Conservation (phyloP, 208 protist species). For the Porcisia hertigi region DNA sequence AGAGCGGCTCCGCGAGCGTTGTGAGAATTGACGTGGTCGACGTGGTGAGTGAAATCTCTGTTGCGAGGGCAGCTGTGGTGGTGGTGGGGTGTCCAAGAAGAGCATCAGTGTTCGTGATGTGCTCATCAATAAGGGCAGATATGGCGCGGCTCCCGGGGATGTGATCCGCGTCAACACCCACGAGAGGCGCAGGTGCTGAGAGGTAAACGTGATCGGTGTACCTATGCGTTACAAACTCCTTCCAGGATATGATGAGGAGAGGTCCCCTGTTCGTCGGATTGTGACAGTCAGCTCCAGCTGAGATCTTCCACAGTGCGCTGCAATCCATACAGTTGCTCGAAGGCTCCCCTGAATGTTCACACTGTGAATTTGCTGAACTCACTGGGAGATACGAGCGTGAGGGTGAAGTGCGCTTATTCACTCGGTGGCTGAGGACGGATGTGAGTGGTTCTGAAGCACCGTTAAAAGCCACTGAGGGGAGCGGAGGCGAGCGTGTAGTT, state of each 20-base stretch:
- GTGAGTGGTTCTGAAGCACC: slow-evolving; percentile 59
- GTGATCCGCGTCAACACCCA: slow-evolving; percentile 39
- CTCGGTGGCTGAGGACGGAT: slow-evolving; percentile 70
- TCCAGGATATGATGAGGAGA: slow-evolving; percentile 55
- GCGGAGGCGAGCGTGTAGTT: slow-evolving; percentile 71
- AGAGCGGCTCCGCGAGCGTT: slow-evolving; percentile 34
- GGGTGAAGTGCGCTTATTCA: slow-evolving; percentile 70
- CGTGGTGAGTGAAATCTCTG: slow-evolving; percentile 45
- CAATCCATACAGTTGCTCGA: slow-evolving; percentile 58
- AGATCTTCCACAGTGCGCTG: slow-evolving; percentile 10
- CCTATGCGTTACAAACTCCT: slow-evolving; percentile 66
- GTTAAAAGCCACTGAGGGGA: slow-evolving; percentile 52
- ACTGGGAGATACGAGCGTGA: slow-evolving; percentile 55
- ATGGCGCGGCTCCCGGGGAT: not conserved
- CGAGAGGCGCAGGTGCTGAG: slow-evolving; percentile 38
- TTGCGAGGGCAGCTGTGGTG: slow-evolving; percentile 41
- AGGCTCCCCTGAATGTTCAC: slow-evolving; percentile 86
- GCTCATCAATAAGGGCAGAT: slow-evolving; percentile 80
- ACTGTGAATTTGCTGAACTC: slow-evolving; percentile 65
- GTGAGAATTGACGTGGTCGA: slow-evolving; percentile 43
- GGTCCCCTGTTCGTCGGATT: slow-evolving; percentile 60
- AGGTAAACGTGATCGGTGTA: slow-evolving; percentile 66
- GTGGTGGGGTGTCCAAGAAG: slow-evolving; percentile 30
- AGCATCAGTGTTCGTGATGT: slow-evolving; percentile 48
- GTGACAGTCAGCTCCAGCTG: slow-evolving; percentile 64